These are phyloP conservation scores for Penicillium italicum DNA, from an alignment of 2,329 filamentous ascomycete species.

Conservation along the genomic window DNA sequence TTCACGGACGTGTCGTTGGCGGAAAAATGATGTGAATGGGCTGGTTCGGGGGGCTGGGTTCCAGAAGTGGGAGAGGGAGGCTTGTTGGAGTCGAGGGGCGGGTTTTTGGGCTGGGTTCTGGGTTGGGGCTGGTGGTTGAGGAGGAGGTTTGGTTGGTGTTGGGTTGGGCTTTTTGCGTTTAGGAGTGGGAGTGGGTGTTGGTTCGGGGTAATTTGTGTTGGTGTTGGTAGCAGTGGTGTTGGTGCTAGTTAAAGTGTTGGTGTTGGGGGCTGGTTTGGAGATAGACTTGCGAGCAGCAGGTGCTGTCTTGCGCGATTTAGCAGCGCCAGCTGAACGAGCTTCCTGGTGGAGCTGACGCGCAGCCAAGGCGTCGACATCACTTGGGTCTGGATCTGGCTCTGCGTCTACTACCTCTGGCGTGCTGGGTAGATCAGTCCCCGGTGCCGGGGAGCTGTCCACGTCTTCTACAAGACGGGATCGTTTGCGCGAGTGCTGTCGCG, in stretches of 20 bases:
- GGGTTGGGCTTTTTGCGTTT: conserved; percentile 19
- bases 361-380: conserved; percentile 66
- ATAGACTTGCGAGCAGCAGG: conserved; percentile 16
- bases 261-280: neutral
- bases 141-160: conserved; percentile 5
- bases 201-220: neutral
- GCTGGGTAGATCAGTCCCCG: conserved; percentile 37
- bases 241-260: conserved; percentile 8
- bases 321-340: conserved; percentile 54
- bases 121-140: conserved; percentile 4
- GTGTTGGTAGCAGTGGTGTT: neutral
- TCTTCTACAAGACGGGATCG: conserved; percentile 39
- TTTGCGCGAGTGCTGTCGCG: conserved; percentile 10
- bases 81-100: conserved; percentile 8
- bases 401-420: neutral
- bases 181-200: conserved; percentile 33
- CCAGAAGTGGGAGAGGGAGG: conserved; percentile 15
- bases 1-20: conserved; percentile 73
- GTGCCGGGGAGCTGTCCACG: conserved; percentile 41
- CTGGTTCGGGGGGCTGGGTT: conserved; percentile 40
- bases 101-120: neutral
- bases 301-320: conserved; percentile 33
- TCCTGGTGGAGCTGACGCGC: conserved; percentile 74
- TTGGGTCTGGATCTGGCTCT: conserved; percentile 52
- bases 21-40: conserved; percentile 84